These are phyloP conservation scores for Neonectria coccinea DNA, from an alignment of 2,329 filamentous ascomycete genomes.

Conservation along the genomic window DNA sequence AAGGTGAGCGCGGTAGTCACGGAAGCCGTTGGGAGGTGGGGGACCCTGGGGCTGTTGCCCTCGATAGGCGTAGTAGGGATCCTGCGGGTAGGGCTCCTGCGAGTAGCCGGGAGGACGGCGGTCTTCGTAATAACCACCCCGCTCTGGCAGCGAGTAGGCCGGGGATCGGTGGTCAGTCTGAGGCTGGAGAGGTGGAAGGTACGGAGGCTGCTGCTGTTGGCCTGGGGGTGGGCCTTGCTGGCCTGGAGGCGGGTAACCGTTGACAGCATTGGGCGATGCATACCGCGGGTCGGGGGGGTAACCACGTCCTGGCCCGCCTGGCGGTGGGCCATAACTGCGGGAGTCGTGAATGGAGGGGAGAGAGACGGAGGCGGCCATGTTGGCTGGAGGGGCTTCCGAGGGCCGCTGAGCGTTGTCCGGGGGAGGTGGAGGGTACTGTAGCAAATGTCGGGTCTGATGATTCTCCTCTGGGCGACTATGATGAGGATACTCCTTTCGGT, in stretches of 20 bases:
- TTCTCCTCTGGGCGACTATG: constrained; percentile 52
- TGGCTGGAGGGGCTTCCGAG: constrained; percentile 44
- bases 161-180: constrained; percentile 50
- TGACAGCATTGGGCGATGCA: constrained; percentile 58
- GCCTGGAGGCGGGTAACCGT: constrained; percentile 59
- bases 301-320: constrained; percentile 48
- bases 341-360: constrained; percentile 64
- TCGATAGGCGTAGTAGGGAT: constrained; percentile 52
- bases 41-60: constrained; percentile 44
- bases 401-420: constrained; percentile 56
- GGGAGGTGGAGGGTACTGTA: constrained; percentile 52
- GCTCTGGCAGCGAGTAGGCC: constrained; percentile 54
- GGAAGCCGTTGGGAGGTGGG: constrained; percentile 48
- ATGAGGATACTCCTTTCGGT: constrained; percentile 53
- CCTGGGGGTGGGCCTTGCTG: constrained; percentile 39
- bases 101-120: constrained; percentile 50
- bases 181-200: constrained; percentile 55
- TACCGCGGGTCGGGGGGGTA: constrained; percentile 54
- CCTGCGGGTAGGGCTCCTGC: constrained; percentile 50
- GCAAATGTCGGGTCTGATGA: constrained; percentile 56
- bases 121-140: constrained; percentile 53
- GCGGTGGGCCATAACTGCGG: constrained; percentile 51
- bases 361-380: constrained; percentile 60
- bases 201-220: constrained; percentile 47
- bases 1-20: constrained; percentile 46